These are phyloP conservation scores for Starmerella asiatica DNA, from an alignment of 805 yeast genomes.

Conservation along the genomic window DNA sequence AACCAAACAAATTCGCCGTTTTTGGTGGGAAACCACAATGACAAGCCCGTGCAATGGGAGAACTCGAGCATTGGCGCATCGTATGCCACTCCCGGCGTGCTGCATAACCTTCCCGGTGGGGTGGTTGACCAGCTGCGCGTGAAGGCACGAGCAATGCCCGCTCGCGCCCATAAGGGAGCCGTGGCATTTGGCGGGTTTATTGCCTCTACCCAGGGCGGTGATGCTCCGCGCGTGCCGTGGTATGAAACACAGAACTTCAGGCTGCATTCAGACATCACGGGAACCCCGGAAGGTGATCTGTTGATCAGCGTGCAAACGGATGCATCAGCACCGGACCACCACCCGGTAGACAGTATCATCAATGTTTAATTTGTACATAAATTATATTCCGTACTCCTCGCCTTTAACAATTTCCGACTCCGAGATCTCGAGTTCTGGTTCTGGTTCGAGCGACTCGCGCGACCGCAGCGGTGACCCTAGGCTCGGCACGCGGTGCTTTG, in stretches of 20 bases:
- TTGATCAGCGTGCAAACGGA: constrained; percentile 10
- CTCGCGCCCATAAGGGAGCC: constrained; percentile 5
- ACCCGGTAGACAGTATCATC: constrained; percentile 1
- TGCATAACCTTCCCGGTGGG: constrained; percentile 25
- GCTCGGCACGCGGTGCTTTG: constrained; percentile 3
- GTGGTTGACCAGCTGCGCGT: constrained; percentile 18
- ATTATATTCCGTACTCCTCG: too few relatives aligned
- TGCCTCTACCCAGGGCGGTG: constrained; percentile 9
- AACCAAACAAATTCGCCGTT: neutral
- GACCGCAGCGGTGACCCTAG: neutral
- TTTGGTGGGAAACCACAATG: neutral
- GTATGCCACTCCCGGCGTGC: constrained; percentile 24
- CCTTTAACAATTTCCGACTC: neutral
- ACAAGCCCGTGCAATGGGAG: constrained; percentile 9
- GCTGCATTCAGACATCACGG: constrained; percentile 4
- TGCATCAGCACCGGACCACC: neutral
- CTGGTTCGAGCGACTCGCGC: neutral
- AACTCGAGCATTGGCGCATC: constrained; percentile 22
- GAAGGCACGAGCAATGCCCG: constrained; percentile 21
- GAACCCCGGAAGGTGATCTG: constrained; percentile 7
- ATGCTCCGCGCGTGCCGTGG: constrained; percentile 1
- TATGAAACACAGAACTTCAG: constrained; percentile 6
- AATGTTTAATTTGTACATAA: constrained; percentile 3
- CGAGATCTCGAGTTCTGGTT: neutral
- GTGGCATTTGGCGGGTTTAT: constrained; percentile 25